Evolutionary conservation across 1,139 yeast species (phyloP).

Genomic region (Geotrichum cucujoidarum): DNA sequence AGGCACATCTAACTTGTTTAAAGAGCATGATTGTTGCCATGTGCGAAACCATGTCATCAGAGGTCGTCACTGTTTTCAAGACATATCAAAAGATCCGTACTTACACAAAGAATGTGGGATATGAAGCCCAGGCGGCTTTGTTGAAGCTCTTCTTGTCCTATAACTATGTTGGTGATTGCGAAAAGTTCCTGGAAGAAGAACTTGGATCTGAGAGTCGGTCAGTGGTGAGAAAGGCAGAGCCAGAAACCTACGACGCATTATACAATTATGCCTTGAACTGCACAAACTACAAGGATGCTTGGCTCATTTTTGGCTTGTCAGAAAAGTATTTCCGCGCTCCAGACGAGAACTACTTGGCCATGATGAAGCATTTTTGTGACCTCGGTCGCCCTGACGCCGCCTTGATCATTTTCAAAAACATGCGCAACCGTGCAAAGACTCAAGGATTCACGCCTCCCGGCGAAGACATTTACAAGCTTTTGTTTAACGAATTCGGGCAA

Average conservation of each 20-base stretch:
- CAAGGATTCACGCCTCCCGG: constrained; percentile 63
- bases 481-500: constrained; percentile 59
- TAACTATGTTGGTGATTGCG: constrained; percentile 53
- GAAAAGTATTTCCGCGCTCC: constrained; percentile 59
- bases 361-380: constrained; percentile 56
- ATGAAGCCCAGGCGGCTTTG: constrained; percentile 46
- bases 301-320: constrained; percentile 60
- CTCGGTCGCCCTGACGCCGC: constrained; percentile 61
- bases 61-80: constrained; percentile 29
- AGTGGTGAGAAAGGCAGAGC: constrained; percentile 33
- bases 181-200: constrained; percentile 57
- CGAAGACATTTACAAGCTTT: constrained; percentile 55
- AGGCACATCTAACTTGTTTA: constrained; percentile 34
- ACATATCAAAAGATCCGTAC: constrained; percentile 38
- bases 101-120: constrained; percentile 40
- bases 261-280: constrained; percentile 45
- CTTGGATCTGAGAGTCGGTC: constrained; percentile 42
- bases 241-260: constrained; percentile 42
- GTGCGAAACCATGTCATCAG: constrained; percentile 27
- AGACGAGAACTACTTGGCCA: constrained; percentile 53
- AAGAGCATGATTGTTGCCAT: constrained; percentile 35
- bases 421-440: constrained; percentile 53
- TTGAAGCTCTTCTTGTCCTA: constrained; percentile 45
- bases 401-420: constrained; percentile 56
- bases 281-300: constrained; percentile 47